phyloP scores from a whole-genome alignment of 2,329 filamentous ascomycete species.

The Alternaria brassicicola region DNA sequence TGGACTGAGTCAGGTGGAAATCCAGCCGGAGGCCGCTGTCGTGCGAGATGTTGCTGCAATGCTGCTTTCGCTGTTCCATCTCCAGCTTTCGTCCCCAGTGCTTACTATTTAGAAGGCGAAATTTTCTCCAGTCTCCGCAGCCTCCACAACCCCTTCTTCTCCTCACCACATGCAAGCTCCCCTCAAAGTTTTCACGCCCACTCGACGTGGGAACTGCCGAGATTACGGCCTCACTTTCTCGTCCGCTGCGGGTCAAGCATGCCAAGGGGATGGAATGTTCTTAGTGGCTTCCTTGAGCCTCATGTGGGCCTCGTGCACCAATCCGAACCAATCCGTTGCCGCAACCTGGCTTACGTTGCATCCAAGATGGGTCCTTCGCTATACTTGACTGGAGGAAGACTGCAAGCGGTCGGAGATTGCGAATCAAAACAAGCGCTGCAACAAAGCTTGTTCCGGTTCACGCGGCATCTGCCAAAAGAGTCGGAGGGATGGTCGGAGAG shows the following conservation, averaged over 20 bases:
- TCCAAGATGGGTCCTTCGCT: constrained; percentile 1
- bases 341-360: constrained; percentile 8
- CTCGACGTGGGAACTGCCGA: constrained; percentile 12
- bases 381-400: neutral
- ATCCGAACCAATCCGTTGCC: constrained; percentile 9
- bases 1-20: neutral
- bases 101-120: neutral
- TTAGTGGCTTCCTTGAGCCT: constrained; percentile 18
- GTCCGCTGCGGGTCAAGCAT: constrained; percentile 4
- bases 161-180: constrained; percentile 8
- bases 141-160: constrained; percentile 12
- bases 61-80: neutral
- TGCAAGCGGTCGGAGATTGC: constrained; percentile 10
- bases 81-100: constrained; percentile 1
- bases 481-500: constrained; percentile 12
- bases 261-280: constrained; percentile 10
- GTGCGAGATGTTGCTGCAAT: neutral
- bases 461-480: constrained; percentile 16
- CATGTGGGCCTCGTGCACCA: constrained; percentile 7
- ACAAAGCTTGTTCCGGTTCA: constrained; percentile 9
- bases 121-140: constrained; percentile 5
- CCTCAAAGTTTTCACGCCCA: constrained; percentile 8
- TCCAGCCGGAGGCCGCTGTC: neutral
- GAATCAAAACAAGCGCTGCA: neutral
- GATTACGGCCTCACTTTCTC: constrained; percentile 5